Base-by-base conservation (phyloP, 257 asterid species). In the Cordia subcordata region DNA sequence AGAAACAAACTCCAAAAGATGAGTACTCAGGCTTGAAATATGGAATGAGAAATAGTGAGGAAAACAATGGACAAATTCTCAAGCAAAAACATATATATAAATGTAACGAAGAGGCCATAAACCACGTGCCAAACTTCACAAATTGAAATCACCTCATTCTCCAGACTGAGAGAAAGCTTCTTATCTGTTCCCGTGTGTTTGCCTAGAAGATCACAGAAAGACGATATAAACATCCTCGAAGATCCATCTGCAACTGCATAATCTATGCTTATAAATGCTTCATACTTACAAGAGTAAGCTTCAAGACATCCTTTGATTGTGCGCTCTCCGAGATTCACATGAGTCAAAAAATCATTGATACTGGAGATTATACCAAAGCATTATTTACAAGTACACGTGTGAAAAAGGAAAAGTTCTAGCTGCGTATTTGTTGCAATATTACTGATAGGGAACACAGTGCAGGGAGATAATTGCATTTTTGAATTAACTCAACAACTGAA, bases 161-260 rank as follows among this genome's bases (percentile, higher is more conserved):
- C 99, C 84, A 93, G 67, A 66, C 99, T 87, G 50, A 93, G 76
- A 8, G 99, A 93, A 45, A 93, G 92, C 79, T 77, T 86, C 87
- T 90, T 89, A 77, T 93, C 97, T 3, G 87, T 68, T 77, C 86
- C 94, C 0, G 96, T 71, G 71, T 93, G 95, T 71, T 93, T 93
- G 84, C 99, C 99, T 93, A 40, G 39, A 64, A 59, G 40, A 37
- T 57, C 64, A 68, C n/a, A 57, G 27, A 8, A 60, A 69, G 49
- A 55, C 51, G 63, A 45, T 21, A 39, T 13, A 49, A 39, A 23
- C 39, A 46, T 63, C 49, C 67, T 37, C 35, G 23, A 56, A 11
- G 58, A 20, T 69, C 21, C 45, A 58, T 61, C 57, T 22, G 38
- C 2, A 61, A 57, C 15, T 18, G 49, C 49, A 23, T 52, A 70